Evolutionary conservation across 108 stramenopile species (phyloP), one percentile per base, ranked within the genome.

Genomic region (Skeletonema potamos): DNA sequence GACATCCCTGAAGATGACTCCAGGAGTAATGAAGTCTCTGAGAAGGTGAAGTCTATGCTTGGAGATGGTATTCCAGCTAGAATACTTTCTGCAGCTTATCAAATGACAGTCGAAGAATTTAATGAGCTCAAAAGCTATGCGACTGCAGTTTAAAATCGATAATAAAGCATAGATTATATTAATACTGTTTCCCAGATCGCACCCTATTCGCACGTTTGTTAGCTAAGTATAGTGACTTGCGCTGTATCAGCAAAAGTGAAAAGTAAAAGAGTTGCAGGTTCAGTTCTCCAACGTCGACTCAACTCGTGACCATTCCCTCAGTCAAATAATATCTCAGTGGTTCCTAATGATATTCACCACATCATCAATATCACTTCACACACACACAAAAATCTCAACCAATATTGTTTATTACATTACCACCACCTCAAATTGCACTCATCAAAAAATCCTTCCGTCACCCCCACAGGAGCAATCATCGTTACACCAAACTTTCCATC

Each of bases 391-490:
- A n/a, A n/a, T n/a, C n/a, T n/a, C 28, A n/a, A n/a, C n/a, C n/a
- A n/a, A n/a, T n/a, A n/a, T n/a, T n/a, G n/a, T 44, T 4, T 27
- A 9, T 64, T 10, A 12, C 30, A 17, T 72, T 74, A 92, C 87
- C 89, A 92, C 88, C 91, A 92, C 72, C 83, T 72, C 18, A 92
- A 77, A 22, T 11, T 17, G 55, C 86, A 86, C 26, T 73, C 58
- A 15, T 77, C 62, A 58, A 85, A 82, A 8, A 89, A 73, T 32
- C 54, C 74, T 24, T 28, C 29, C 43, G 32, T 37, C 7, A 69
- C 59, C 32, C 46, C 74, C n/a, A 89, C 84, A 27, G 88, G 88
- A 68, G 62, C 80, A 65, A 94, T 91, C 92, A 94, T 94, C 26
- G 87, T 75, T 13, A 84, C 76, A 11, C 90, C 92, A 74, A 78